These are phyloP conservation scores for Marchantia polymorpha DNA, from an alignment of 225 moss, liverwort and hornwort species.

Conservation along the genomic window DNA sequence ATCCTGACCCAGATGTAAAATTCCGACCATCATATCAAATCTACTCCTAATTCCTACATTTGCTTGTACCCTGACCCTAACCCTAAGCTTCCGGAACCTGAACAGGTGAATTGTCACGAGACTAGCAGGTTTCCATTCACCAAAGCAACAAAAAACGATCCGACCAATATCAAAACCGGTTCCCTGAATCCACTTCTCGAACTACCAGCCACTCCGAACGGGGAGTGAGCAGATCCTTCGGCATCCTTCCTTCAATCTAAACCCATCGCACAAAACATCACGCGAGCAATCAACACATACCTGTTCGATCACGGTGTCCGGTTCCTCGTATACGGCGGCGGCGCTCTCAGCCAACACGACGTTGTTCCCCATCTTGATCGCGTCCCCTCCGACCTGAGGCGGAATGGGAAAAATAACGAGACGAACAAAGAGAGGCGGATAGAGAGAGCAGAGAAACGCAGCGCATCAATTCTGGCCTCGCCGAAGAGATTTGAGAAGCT, in stretches of 20 bases:
- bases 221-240: not conserved
- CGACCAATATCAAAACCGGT: not conserved
- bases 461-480: not conserved
- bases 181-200: not conserved
- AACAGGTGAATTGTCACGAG: not conserved
- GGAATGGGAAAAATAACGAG: not conserved
- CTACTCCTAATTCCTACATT: not conserved
- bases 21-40: not conserved
- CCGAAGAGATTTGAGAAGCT: slow-evolving; percentile 1
- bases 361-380: slow-evolving; percentile 43
- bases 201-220: not conserved
- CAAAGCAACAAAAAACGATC: not conserved
- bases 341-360: slow-evolving; percentile 37
- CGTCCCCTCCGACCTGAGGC: not conserved
- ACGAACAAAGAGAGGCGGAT: not conserved
- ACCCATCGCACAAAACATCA: not conserved
- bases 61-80: not conserved
- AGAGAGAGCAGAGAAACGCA: not conserved
- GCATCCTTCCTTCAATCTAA: too few species aligned
- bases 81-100: slow-evolving; percentile 6
- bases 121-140: not conserved
- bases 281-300: not conserved
- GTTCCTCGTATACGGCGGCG: slow-evolving; percentile 37
- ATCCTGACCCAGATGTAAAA: not conserved
- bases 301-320: slow-evolving; percentile 29